Conservation (phyloP, 306 rosid genomes). For the Medicago truncatula region MtrunA17r5.0-ANR NC_053049.1:35817501-35818000, state of each 20-base stretch:
- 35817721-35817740: not conserved
- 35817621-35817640: no score
- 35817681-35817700: not conserved
- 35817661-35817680: not conserved
- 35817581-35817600: no score
- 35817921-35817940: not conserved
- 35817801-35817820: not conserved
- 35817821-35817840: not conserved
- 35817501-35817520: no score
- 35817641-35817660: no score
- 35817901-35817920: not conserved
- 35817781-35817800: not conserved
- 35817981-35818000: not conserved
- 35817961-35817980: not conserved
- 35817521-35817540: no score
- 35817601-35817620: no score
- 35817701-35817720: no score
- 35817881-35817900: not conserved
- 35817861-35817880: not conserved
- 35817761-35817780: not conserved
- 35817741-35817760: not conserved
- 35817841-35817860: not conserved
- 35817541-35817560: no score
- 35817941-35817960: conserved; percentile 9
- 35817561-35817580: no score